These are phyloP conservation scores for Kalmusia sp. DNA, from an alignment of 2,329 filamentous ascomycete genomes.

Conservation along the genomic window DNA sequence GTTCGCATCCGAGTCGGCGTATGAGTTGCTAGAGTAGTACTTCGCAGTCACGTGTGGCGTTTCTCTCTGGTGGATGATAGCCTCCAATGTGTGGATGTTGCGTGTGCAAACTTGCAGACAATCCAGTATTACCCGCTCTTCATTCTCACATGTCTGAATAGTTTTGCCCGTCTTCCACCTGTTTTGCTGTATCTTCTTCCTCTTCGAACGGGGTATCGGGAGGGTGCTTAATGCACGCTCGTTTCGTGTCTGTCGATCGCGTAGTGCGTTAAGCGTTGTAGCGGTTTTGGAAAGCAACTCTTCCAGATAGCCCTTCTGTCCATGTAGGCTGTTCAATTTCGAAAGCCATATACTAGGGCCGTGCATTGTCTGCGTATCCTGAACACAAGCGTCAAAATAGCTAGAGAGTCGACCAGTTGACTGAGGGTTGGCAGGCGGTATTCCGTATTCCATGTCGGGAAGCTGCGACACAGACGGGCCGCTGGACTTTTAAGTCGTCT, in stretches of 20 bases:
- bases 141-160: constrained; percentile 40
- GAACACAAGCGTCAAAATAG: constrained; percentile 19
- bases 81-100: constrained; percentile 38
- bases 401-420: constrained; percentile 9
- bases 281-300: constrained; percentile 39
- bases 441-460: constrained; percentile 18
- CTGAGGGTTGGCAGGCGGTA: constrained; percentile 10
- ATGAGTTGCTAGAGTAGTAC: constrained; percentile 22
- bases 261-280: constrained; percentile 39
- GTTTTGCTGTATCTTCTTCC: constrained; percentile 38
- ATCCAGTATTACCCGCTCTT: constrained; percentile 37
- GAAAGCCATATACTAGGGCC: constrained; percentile 16
- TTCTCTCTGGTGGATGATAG: constrained; percentile 17
- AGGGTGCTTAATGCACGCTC: constrained; percentile 26
- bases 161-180: constrained; percentile 37
- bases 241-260: constrained; percentile 37
- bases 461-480: background rate
- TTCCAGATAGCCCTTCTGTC: constrained; percentile 34
- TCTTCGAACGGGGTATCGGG: constrained; percentile 30
- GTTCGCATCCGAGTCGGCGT: constrained; percentile 24
- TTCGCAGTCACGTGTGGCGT: constrained; percentile 17
- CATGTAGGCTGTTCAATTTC: constrained; percentile 22
- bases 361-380: constrained; percentile 14
- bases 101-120: constrained; percentile 39
- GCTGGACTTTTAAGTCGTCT: background rate